Evolutionary conservation across 495 filamentous ascomycete genomes (phyloP).

Genomic region (Ramalina intermedia): DNA sequence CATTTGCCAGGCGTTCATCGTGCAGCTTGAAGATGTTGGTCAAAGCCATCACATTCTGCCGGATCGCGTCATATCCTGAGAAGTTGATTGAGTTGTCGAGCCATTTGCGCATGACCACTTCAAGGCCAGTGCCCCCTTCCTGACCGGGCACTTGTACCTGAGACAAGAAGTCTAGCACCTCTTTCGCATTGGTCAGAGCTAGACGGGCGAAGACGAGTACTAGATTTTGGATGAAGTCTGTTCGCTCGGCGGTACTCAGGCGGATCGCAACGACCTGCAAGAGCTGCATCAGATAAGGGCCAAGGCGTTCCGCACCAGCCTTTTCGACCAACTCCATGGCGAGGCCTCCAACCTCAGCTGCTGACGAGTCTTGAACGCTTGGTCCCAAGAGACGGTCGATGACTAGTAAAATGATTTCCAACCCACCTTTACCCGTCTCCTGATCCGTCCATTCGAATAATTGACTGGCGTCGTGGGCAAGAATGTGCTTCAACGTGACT

Average conservation of each 20-base stretch:
- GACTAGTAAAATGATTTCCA: conserved; percentile 78
- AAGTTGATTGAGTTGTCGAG: conserved; percentile 92
- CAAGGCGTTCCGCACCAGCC: conserved; percentile 75
- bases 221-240: conserved; percentile 78
- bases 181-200: conserved; percentile 65
- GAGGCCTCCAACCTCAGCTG: conserved; percentile 88
- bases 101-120: conserved; percentile 87
- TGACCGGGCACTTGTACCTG: conserved; percentile 57
- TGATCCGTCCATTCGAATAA: conserved; percentile 64
- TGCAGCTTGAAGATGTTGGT: conserved; percentile 78
- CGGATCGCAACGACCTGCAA: conserved; percentile 80
- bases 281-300: conserved; percentile 80
- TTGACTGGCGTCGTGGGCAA: conserved; percentile 75
- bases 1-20: conserved; percentile 64
- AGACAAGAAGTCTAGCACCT: conserved; percentile 82
- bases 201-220: conserved; percentile 91
- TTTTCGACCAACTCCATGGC: conserved; percentile 92
- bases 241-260: conserved; percentile 61
- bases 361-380: conserved; percentile 70
- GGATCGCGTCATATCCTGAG: conserved; percentile 89
- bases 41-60: conserved; percentile 88
- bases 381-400: conserved; percentile 85
- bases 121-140: conserved; percentile 53
- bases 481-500: conserved; percentile 70
- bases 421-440: conserved; percentile 61